Evolutionary conservation across 495 filamentous ascomycete species (phyloP), one percentile per base, ranked within the genome.

Genomic region (Lophiotrema nucula): DNA sequence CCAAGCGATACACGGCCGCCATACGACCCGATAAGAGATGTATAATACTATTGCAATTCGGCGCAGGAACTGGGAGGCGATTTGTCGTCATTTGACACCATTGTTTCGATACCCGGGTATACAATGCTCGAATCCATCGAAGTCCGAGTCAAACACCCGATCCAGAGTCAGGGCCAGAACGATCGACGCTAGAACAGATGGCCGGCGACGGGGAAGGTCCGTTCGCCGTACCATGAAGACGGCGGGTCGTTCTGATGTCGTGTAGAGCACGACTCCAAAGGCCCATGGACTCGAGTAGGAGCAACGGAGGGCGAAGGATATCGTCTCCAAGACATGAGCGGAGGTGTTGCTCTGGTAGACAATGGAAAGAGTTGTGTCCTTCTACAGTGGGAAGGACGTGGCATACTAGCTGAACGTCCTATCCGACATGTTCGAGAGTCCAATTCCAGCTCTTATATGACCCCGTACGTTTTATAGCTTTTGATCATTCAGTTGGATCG

Each of bases 1-100:
- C 15, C 47, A 41, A 46, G 16, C 43, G 58, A 56, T 11, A 25
- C 51, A 21, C 60, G 46, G 13, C 53, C 53, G 13, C 53, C 53
- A n/a, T 63, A 53, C 33, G 60, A 63, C 25, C 60, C 60, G 28
- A 47, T 63, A 5, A 26, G 53, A 37, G 60, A 63, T 26, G 47
- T 63, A 51, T 63, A 58, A 27, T 18, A 25, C 42, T n/a, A 3
- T 16, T 19, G 39, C 8, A 35, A 25, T 2, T 45, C n/a, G 16
- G 4, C 11, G 27, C 12, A 13, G 28, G 24, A 26, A 8, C 19
- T 15, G 12, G 53, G 47, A 42, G 33, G 38, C 43, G 15, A 18
- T 45, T 33, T 56, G 52, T n/a, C 13, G 2, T 45, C 6, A 2
- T 45, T 53, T 22, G 41, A 25, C 48, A 27, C 39, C 51, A 18